Base-by-base conservation (phyloP, 202 grass and related monocot genomes). In the Saccharum hybrid region DNA sequence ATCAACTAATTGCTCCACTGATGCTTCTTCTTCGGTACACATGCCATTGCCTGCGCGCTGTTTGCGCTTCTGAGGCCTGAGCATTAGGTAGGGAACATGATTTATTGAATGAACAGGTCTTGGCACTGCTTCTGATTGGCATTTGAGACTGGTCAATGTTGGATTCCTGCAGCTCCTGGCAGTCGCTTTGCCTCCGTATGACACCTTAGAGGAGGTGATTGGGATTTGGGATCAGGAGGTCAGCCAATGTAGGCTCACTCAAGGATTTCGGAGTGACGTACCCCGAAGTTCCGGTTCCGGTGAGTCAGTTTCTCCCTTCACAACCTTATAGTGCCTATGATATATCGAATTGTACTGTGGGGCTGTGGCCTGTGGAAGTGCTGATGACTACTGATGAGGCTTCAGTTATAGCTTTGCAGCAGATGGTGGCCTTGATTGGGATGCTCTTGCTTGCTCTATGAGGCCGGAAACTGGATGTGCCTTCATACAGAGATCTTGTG, bases 401-500 rank as follows among this genome's bases (percentile, higher is more conserved):
- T 82, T 52, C 68, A 72, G 42, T 63, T 93, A 78, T 86, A 98
- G 96, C 92, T 95, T 95, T 71, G 89, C 87, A 79, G 87, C 68
- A 85, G 96, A 95, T 79, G 96, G 96, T 45, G 81, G 87, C 60
- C 83, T 98, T 48, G 77, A 93, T 62, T 98, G 90, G 92, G 87
- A 93, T 19, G 82, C 74, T 33, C 80, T 98, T 78, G 86, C 90
- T 13, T 0, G 6, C 89, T 72, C 92, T 56, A 21, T 98, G 68
- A 84, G 81, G 54, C 91, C 87, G 4, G 70, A 93, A 71, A 98
- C 96, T 5, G 88, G 88, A 76, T 98, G 96, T 60, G 89, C 87
- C 4, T 87, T 95, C 86, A 92, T 98, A 81, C 93, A 98, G 64
- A 90, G 93, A 73, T 98, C 96, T 33, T 98, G 96, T 14, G 96